Evolutionary conservation across 306 rosid species (phyloP).

Genomic region (Begonia masoniana): DNA sequence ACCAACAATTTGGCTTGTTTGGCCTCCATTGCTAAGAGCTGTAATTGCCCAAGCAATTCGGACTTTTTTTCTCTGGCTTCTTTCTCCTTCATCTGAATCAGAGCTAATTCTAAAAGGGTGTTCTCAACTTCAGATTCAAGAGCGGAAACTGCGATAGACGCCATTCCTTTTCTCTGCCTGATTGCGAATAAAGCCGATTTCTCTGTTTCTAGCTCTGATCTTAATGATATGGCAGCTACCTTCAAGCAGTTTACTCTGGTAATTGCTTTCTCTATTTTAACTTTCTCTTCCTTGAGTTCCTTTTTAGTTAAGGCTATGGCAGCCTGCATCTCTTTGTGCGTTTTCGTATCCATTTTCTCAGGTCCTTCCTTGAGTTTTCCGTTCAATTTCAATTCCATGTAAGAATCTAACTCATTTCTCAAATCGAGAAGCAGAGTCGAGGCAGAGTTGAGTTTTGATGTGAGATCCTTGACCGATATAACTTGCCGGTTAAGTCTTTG

Average conservation of each 20-base stretch:
- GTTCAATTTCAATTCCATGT: too few species aligned
- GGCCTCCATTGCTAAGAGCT: slow-evolving; percentile 60
- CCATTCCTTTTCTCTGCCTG: slow-evolving; percentile 81
- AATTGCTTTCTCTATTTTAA: slow-evolving; percentile 76
- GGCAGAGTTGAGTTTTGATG: too few species aligned
- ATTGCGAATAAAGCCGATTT: slow-evolving; percentile 45
- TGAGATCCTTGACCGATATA: too few species aligned
- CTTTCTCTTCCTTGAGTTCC: slow-evolving; percentile 75
- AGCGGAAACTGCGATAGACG: slow-evolving; percentile 62
- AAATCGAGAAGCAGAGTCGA: too few species aligned
- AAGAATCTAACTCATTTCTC: too few species aligned
- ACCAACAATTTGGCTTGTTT: slow-evolving; percentile 63
- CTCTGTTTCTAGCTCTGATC: slow-evolving; percentile 67
- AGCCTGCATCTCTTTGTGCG: slow-evolving; percentile 33
- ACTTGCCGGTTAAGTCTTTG: slow-evolving; percentile 56
- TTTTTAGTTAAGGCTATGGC: slow-evolving; percentile 53
- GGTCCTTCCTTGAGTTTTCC: slow-evolving; percentile 23
- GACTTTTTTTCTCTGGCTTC: slow-evolving; percentile 56
- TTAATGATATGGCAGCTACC: slow-evolving; percentile 73
- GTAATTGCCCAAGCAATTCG: slow-evolving; percentile 62
- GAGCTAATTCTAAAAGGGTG: slow-evolving; percentile 64
- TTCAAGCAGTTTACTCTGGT: slow-evolving; percentile 68
- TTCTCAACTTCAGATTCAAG: slow-evolving; percentile 71
- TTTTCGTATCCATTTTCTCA: slow-evolving; percentile 30
- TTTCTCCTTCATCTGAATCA: slow-evolving; percentile 70